Percentiles rank a stretch among this genome's conserved stretches.
Evolutionary conservation across 2,329 filamentous ascomycete species (phyloP).

Genomic region (Cladosporium colombiae): DNA sequence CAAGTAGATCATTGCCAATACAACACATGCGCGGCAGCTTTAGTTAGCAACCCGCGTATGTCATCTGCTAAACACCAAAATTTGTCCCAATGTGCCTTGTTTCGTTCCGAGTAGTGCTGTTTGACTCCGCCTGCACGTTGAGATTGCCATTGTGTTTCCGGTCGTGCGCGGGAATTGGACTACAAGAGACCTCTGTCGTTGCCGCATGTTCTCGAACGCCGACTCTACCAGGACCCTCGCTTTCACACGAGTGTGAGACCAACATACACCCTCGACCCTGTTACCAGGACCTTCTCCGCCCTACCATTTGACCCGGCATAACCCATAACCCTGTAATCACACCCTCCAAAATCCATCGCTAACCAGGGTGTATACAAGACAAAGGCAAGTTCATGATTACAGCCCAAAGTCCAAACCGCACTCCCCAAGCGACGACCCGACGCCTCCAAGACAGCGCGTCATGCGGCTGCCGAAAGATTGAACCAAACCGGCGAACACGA

Average conservation of each 20-base stretch:
- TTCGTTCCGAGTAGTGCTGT: not conserved
- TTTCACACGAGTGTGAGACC: not conserved
- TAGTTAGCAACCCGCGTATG: constrained; percentile 14
- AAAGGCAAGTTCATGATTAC: not conserved
- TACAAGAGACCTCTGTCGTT: not conserved
- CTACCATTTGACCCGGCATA: not conserved
- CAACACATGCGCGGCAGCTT: constrained; percentile 16
- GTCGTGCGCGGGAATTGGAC: not conserved
- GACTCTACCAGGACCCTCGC: not conserved
- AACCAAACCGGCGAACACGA: not conserved
- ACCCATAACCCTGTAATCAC: not conserved
- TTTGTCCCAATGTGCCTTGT: not conserved
- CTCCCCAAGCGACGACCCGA: not conserved
- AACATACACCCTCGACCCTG: not conserved
- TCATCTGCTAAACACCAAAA: constrained; percentile 4
- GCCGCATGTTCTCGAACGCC: not conserved
- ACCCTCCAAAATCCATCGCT: not conserved
- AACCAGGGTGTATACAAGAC: not conserved
- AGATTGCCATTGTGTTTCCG: not conserved
- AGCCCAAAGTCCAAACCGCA: not conserved
- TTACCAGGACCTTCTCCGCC: not conserved
- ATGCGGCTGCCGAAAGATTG: not conserved
- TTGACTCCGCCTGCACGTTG: not conserved
- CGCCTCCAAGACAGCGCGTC: not conserved
- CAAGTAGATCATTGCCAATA: constrained; percentile 32